These are phyloP conservation scores for Dryadomyces sulphureus DNA, from an alignment of 2,329 filamentous ascomycete species.

Conservation along the genomic window DNA sequence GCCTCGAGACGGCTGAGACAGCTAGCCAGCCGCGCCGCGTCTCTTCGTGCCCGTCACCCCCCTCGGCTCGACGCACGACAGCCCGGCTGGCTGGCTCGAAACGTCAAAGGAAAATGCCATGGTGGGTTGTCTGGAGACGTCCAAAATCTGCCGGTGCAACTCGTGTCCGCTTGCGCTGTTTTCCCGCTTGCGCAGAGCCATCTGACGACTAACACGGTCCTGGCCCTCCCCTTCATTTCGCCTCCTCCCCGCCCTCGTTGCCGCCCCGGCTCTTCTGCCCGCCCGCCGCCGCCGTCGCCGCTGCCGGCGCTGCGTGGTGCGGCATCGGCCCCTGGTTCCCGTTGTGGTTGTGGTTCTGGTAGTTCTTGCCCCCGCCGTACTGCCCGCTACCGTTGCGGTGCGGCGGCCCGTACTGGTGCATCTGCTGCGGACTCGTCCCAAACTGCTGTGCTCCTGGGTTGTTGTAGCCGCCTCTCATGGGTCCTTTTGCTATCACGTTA, in stretches of 20 bases:
- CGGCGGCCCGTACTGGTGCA: conserved; percentile 46
- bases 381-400: conserved; percentile 44
- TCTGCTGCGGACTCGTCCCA: conserved; percentile 50
- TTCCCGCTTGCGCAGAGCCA: background rate
- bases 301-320: conserved; percentile 20
- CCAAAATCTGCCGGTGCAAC: background rate
- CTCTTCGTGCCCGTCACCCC: too few relatives aligned
- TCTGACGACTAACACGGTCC: too few relatives aligned
- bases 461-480: conserved; percentile 41
- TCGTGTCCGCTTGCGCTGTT: background rate
- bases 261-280: conserved; percentile 19
- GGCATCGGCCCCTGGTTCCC: conserved; percentile 6
- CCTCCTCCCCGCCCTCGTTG: conserved; percentile 27
- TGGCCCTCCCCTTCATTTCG: conserved; percentile 21
- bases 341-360: conserved; percentile 24
- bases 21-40: too few relatives aligned
- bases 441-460: conserved; percentile 46
- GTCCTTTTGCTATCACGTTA: conserved; percentile 27
- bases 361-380: conserved; percentile 32
- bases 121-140: background rate
- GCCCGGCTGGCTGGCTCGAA: background rate
- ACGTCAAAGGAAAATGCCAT: background rate
- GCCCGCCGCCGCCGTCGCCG: conserved; percentile 17
- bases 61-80: background rate
- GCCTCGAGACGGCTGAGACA: background rate